These are phyloP conservation scores for Neofusicoccum laricinum DNA, from an alignment of 2,329 filamentous ascomycete genomes.

Conservation along the genomic window DNA sequence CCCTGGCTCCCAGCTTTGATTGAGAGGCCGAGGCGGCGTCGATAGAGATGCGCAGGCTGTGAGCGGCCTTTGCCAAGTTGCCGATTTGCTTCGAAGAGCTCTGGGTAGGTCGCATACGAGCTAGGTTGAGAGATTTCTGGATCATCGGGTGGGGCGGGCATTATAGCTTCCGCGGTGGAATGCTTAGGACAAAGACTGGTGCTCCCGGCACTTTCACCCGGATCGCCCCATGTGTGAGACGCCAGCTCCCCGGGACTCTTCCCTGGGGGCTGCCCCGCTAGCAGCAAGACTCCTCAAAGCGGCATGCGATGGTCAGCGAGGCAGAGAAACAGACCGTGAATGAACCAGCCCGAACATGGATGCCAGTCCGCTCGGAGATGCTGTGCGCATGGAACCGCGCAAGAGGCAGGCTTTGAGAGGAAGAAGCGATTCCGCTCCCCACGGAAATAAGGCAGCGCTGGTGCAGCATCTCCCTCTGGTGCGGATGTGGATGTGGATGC, in stretches of 20 bases:
- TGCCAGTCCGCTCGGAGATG: too few species aligned
- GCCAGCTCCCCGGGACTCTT: not conserved
- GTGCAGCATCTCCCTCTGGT: too few species aligned
- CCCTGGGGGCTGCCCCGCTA: not conserved
- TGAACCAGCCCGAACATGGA: too few species aligned
- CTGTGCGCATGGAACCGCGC: too few species aligned
- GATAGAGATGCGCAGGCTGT: not conserved
- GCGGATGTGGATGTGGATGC: too few species aligned
- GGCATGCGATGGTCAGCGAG: too few species aligned
- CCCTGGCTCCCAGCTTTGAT: slow-evolving; percentile 56
- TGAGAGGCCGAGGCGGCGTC: slow-evolving; percentile 29
- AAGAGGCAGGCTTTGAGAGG: too few species aligned
- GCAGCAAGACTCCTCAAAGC: not conserved
- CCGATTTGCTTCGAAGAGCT: not conserved
- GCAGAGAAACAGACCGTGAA: too few species aligned
- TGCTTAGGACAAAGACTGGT: slow-evolving; percentile 6
- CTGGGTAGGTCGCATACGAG: slow-evolving; percentile 1
- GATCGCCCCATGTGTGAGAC: not conserved
- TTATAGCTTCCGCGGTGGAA: slow-evolving; percentile 5
- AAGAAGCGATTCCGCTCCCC: too few species aligned
- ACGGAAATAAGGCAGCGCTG: not conserved
- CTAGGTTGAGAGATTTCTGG: not conserved
- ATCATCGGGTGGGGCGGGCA: slow-evolving; percentile 3
- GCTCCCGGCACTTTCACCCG: not conserved
- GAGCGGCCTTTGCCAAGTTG: not conserved